Percentiles rank a stretch among this genome's conserved stretches.
Evolutionary conservation across 2,329 filamentous ascomycete genomes (phyloP).

Genomic region (Teratosphaeria gauchensis): DNA sequence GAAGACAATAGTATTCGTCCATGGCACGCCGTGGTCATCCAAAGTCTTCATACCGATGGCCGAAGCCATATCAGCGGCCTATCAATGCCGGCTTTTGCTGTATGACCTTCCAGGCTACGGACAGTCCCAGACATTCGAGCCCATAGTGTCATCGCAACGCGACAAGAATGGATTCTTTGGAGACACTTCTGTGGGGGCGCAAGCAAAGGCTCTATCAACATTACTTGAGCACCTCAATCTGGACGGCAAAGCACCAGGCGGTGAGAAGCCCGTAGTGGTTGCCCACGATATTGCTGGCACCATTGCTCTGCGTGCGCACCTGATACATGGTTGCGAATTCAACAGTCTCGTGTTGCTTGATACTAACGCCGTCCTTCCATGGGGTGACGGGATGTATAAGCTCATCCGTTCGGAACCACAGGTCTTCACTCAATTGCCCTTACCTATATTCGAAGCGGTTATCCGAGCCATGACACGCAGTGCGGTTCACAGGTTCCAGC

Average conservation of each 20-base stretch:
- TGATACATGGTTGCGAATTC: conserved; percentile 30
- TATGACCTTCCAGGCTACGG: conserved; percentile 41
- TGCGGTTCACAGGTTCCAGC: conserved; percentile 22
- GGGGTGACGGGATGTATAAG: conserved; percentile 36
- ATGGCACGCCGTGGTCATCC: conserved; percentile 42
- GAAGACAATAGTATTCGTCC: conserved; percentile 33
- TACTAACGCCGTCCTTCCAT: conserved; percentile 35
- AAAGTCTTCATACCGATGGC: conserved; percentile 31
- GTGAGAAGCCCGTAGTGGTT: conserved; percentile 27
- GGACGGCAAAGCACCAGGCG: conserved; percentile 4
- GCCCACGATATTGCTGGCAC: conserved; percentile 39
- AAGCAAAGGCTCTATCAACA: conserved; percentile 30
- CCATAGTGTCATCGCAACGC: background rate
- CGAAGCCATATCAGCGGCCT: conserved; percentile 26
- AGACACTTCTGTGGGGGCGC: conserved; percentile 30
- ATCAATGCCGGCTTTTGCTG: conserved; percentile 29
- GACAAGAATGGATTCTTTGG: conserved; percentile 18
- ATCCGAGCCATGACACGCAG: conserved; percentile 33
- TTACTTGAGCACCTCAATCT: conserved; percentile 29
- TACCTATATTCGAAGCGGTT: conserved; percentile 28
- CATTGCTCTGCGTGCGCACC: conserved; percentile 30
- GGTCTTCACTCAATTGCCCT: conserved; percentile 23
- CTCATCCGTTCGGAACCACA: conserved; percentile 22
- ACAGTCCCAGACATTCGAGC: conserved; percentile 19
- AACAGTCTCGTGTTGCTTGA: conserved; percentile 34